A percentile compares a stretch with the other conserved stretches of the same genome.
Evolutionary conservation across 2,329 filamentous ascomycete genomes (phyloP).

Genomic region (Alternaria solani): DNA sequence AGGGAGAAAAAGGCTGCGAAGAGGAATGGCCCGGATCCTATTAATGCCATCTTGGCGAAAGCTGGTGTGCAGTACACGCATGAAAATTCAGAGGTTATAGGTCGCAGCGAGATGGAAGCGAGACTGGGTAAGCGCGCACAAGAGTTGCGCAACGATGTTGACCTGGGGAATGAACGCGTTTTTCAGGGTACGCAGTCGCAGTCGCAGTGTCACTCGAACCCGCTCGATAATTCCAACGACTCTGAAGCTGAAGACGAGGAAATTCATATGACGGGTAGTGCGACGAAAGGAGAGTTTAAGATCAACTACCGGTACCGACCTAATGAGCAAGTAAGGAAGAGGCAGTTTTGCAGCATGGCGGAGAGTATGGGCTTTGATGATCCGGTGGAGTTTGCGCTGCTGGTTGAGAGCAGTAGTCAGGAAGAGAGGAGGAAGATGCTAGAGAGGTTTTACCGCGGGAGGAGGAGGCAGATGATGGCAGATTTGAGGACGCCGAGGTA

Average conservation of each 20-base stretch:
- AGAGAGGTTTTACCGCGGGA: constrained; percentile 77
- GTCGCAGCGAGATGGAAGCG: constrained; percentile 89
- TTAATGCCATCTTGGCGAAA: constrained; percentile 86
- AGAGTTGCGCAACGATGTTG: constrained; percentile 62
- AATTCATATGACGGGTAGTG: constrained; percentile 18
- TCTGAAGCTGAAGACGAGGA: constrained; percentile 29
- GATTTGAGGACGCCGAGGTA: neutral
- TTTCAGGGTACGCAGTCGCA: constrained; percentile 62
- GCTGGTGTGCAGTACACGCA: constrained; percentile 96
- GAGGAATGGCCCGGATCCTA: constrained; percentile 69
- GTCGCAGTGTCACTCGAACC: constrained; percentile 13
- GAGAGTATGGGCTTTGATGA: constrained; percentile 77
- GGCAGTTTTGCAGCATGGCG: constrained; percentile 94
- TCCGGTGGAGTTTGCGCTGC: constrained; percentile 84
- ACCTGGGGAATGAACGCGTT: constrained; percentile 62
- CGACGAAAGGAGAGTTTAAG: constrained; percentile 47
- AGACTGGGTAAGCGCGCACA: constrained; percentile 80
- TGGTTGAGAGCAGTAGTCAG: constrained; percentile 90
- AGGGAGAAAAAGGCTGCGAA: constrained; percentile 51
- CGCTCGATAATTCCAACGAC: constrained; percentile 19
- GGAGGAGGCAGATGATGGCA: constrained; percentile 60
- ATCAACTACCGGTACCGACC: constrained; percentile 73
- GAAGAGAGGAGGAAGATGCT: constrained; percentile 80
- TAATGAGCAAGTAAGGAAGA: constrained; percentile 73
- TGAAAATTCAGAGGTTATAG: constrained; percentile 94